Evolutionary conservation across 2,329 filamentous ascomycete species (phyloP), one percentile per base, ranked within the genome.

Genomic region (Diaporthe sp.): DNA sequence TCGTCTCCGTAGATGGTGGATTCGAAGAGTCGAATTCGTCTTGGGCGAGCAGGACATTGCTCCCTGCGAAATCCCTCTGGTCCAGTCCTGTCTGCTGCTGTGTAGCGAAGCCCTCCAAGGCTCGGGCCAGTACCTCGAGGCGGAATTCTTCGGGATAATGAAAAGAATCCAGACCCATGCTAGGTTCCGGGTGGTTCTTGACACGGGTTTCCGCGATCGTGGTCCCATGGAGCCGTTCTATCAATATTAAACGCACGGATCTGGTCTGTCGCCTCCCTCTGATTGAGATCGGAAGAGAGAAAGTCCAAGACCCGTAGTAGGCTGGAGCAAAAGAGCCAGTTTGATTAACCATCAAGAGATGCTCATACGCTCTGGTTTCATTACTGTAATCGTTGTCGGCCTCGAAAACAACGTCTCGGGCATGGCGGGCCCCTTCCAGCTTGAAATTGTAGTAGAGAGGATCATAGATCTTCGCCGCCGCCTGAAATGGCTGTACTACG

Each of bases 61-160:
- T 50, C 10, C 15, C 50, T 12, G 17, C 35, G 12, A 70, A 56
- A 2, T 32, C 50, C 3, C 25, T 4, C 9, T 56, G 50, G 10
- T 22, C 37, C 4, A 70, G 35, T 9, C 51, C 50, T 13, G 8
- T 17, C 2, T 56, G 17, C 15, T 39, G 12, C 35, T 22, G 50
- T 5, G 37, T 44, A 3, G 32, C 37, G n/a, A 32, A 70, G 9
- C 37, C 51, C 7, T 56, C 66, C 66, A 56, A 22, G 9, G 51
- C 37, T 4, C 25, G n/a, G 13, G 65, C 65, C 8, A 69, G 8
- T 19, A 69, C 17, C 25, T 69, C 50, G 4, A 69, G 50, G 3
- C 50, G 50, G 3, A n/a, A 69, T 17, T 56, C 17, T 56, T 56
- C 65, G 10, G 65, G 65, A 13, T 69, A 56, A 15, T 56, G 65